phyloP scores from a whole-genome alignment of 805 yeast species.

The Wickerhamiella sorbophila region DNA sequence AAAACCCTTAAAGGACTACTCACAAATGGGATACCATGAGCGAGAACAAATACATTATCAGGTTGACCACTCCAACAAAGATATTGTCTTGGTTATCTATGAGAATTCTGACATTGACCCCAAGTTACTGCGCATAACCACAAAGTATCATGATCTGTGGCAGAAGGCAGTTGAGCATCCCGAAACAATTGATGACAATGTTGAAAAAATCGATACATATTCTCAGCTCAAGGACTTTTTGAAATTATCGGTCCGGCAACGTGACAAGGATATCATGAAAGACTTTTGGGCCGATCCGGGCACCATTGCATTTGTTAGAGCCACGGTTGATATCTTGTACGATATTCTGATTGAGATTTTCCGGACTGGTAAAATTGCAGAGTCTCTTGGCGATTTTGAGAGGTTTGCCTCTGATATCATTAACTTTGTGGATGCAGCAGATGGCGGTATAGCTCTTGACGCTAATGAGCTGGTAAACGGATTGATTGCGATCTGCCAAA shows the following conservation, averaged over 20 bases:
- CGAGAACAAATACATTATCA: constrained; percentile 21
- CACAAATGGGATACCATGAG: constrained; percentile 14
- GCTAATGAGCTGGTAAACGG: constrained; percentile 52
- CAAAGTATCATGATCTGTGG: constrained; percentile 26
- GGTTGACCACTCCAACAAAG: constrained; percentile 14
- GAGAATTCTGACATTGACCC: constrained; percentile 9
- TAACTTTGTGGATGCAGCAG: constrained; percentile 36
- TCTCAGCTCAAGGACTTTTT: constrained; percentile 46
- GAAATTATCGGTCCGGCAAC: constrained; percentile 47
- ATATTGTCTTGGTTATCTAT: constrained; percentile 14
- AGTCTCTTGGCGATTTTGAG: constrained; percentile 50
- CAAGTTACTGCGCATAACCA: constrained; percentile 11
- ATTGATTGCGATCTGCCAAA: constrained; percentile 49
- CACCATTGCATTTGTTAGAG: constrained; percentile 58
- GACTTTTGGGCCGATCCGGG: constrained; percentile 79
- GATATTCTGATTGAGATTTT: constrained; percentile 60
- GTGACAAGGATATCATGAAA: constrained; percentile 62
- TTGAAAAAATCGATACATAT: constrained; percentile 31
- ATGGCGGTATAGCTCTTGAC: constrained; percentile 36
- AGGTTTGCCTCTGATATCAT: constrained; percentile 55
- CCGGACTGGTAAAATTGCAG: constrained; percentile 48
- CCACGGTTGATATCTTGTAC: constrained; percentile 55
- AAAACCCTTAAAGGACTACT: constrained; percentile 15
- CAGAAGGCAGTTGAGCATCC: constrained; percentile 22
- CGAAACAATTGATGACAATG: constrained; percentile 13